These are phyloP conservation scores for Fusarium begoniae DNA, from an alignment of 2,329 filamentous ascomycete genomes.

Conservation along the genomic window DNA sequence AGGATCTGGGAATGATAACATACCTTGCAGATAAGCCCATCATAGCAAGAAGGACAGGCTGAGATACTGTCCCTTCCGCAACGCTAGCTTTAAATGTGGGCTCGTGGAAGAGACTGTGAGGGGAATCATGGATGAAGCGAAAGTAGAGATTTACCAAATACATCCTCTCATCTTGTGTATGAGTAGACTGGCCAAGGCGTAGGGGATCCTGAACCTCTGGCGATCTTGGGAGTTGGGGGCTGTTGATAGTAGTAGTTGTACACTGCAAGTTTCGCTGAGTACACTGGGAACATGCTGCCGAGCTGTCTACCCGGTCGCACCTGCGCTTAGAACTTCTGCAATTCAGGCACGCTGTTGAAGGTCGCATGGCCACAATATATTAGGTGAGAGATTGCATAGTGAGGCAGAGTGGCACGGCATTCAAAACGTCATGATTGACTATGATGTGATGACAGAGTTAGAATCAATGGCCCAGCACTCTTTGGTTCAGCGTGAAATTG, in stretches of 20 bases:
- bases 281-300: conserved; percentile 23
- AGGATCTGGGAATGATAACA: accelerated
- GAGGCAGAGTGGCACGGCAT: neutral
- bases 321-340: conserved; percentile 32
- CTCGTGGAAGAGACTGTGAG: conserved; percentile 38
- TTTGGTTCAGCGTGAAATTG: neutral
- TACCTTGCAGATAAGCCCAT: conserved; percentile 38
- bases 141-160: conserved; percentile 37
- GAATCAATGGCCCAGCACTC: neutral
- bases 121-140: conserved; percentile 33
- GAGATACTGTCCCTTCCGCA: neutral
- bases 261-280: conserved; percentile 25
- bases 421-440: neutral
- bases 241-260: neutral
- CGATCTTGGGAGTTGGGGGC: neutral
- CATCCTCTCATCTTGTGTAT: neutral
- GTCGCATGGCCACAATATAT: neutral
- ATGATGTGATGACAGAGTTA: neutral
- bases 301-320: conserved; percentile 15
- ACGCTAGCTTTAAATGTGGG: conserved; percentile 28
- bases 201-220: neutral
- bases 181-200: neutral
- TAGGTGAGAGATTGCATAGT: neutral
- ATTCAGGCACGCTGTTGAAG: conserved; percentile 28
- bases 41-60: conserved; percentile 34